Conservation (phyloP, 2,329 filamentous ascomycete species). For the Penicillium occitanis region DNA sequence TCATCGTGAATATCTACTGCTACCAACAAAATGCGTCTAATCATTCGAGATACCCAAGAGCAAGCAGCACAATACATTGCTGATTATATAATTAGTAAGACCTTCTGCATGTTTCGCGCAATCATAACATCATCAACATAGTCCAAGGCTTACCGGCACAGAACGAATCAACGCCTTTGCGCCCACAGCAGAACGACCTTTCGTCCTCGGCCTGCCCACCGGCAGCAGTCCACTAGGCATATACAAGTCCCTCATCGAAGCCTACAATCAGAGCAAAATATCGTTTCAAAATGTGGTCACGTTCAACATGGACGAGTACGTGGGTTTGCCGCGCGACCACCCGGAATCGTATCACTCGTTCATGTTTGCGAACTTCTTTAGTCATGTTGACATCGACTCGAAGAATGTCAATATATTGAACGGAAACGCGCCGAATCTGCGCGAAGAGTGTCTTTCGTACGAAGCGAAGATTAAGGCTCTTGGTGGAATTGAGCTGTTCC, state of each 20-base stretch:
- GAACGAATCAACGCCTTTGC: conserved; percentile 19
- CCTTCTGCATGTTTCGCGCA: background rate
- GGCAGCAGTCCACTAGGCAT: conserved; percentile 54
- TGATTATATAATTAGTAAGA: conserved; percentile 21
- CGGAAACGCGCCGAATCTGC: conserved; percentile 69
- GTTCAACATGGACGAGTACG: conserved; percentile 85
- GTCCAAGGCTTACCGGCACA: conserved; percentile 10
- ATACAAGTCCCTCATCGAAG: conserved; percentile 56
- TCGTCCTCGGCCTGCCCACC: conserved; percentile 73
- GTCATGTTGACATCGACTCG: conserved; percentile 70
- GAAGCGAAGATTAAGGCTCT: conserved; percentile 20
- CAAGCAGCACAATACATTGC: conserved; percentile 19
- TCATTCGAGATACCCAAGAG: conserved; percentile 11
- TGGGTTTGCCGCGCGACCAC: conserved; percentile 72
- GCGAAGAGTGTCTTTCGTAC: conserved; percentile 59
- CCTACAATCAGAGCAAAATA: conserved; percentile 62
- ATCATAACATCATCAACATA: background rate
- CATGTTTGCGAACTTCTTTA: conserved; percentile 84
- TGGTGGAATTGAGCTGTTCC: conserved; percentile 74
- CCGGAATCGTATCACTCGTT: conserved; percentile 77
- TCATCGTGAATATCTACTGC: background rate
- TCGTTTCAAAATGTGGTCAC: conserved; percentile 78
- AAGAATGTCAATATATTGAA: conserved; percentile 74
- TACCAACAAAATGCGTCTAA: conserved; percentile 23
- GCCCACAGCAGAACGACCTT: conserved; percentile 47